Evolutionary conservation across 2,329 filamentous ascomycete species (phyloP).

Genomic region (Aspergillus ochraceus): DNA sequence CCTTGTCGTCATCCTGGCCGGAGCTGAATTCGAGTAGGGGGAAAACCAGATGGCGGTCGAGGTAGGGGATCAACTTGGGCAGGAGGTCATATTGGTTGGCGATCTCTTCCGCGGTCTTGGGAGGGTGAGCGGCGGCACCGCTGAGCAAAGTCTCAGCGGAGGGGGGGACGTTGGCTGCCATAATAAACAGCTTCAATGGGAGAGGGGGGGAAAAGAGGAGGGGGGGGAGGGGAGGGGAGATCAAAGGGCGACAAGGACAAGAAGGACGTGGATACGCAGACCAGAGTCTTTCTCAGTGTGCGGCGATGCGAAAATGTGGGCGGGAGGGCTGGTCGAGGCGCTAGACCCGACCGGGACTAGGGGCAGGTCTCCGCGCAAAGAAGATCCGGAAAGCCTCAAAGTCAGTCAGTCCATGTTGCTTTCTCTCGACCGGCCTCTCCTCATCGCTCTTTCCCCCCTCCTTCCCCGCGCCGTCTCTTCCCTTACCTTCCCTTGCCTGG

Average conservation of each 20-base stretch:
- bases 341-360: slow-evolving; percentile 33
- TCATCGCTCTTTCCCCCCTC: slow-evolving; percentile 3
- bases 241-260: not conserved
- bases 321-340: slow-evolving; percentile 30
- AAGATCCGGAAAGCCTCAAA: slow-evolving; percentile 22
- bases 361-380: slow-evolving; percentile 23
- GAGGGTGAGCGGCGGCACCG: slow-evolving; percentile 48
- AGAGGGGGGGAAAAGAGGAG: slow-evolving; percentile 18
- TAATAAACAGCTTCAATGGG: slow-evolving; percentile 36
- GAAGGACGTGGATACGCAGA: slow-evolving; percentile 4
- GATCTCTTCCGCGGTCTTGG: slow-evolving; percentile 52
- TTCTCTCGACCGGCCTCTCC: slow-evolving; percentile 6
- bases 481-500: not conserved
- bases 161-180: slow-evolving; percentile 53
- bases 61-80: slow-evolving; percentile 83
- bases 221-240: slow-evolving; percentile 16
- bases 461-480: not conserved
- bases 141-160: slow-evolving; percentile 52
- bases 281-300: slow-evolving; percentile 20
- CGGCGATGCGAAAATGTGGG: slow-evolving; percentile 32
- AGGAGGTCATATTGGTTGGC: slow-evolving; percentile 76
- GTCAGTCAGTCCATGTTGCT: slow-evolving; percentile 3
- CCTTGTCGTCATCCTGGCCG: slow-evolving; percentile 73
- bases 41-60: slow-evolving; percentile 95
- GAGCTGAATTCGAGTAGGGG: slow-evolving; percentile 91